Percentiles rank a stretch among this genome's conserved stretches.
These are phyloP conservation scores for Verticillium alfalfae DNA, from an alignment of 2,329 filamentous ascomycete species.

Conservation along the genomic window DNA sequence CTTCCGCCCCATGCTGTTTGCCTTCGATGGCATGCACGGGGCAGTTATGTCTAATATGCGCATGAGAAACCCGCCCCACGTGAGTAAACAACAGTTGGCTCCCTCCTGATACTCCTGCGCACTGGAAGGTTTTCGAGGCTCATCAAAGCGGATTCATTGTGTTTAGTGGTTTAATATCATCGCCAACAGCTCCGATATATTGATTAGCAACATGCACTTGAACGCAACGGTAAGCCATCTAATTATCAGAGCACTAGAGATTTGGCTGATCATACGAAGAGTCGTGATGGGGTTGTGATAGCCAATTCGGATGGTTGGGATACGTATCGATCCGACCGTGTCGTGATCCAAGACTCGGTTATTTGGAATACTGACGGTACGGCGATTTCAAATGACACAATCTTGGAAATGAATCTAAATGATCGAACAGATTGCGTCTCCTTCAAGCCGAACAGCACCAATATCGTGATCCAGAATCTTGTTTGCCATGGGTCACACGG, in stretches of 20 bases:
- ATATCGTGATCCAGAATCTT: constrained; percentile 62
- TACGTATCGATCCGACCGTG: constrained; percentile 53
- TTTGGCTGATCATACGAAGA: background rate
- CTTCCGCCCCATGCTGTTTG: constrained; percentile 52
- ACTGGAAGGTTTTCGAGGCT: background rate
- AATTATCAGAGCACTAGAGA: background rate
- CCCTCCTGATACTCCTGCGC: no score
- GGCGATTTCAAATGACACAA: no score
- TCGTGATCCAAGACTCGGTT: constrained; percentile 62
- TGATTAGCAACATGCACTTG: constrained; percentile 59
- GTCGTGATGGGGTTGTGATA: background rate
- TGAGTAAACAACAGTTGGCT: background rate
- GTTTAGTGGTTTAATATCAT: constrained; percentile 46
- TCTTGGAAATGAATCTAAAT: background rate
- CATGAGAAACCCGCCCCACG: constrained; percentile 47
- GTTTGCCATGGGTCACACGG: constrained; percentile 66
- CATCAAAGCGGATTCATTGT: background rate
- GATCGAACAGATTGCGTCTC: constrained; percentile 54
- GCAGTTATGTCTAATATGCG: constrained; percentile 54
- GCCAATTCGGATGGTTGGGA: constrained; percentile 61
- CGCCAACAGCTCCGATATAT: constrained; percentile 59
- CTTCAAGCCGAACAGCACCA: constrained; percentile 71
- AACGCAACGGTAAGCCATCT: background rate
- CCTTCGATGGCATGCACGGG: constrained; percentile 49
- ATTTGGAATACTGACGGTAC: constrained; percentile 54